Evolutionary conservation across 2,329 filamentous ascomycete genomes (phyloP), one percentile per base, ranked within the genome.

Genomic region (Pseudogymnoascus sp.): DNA sequence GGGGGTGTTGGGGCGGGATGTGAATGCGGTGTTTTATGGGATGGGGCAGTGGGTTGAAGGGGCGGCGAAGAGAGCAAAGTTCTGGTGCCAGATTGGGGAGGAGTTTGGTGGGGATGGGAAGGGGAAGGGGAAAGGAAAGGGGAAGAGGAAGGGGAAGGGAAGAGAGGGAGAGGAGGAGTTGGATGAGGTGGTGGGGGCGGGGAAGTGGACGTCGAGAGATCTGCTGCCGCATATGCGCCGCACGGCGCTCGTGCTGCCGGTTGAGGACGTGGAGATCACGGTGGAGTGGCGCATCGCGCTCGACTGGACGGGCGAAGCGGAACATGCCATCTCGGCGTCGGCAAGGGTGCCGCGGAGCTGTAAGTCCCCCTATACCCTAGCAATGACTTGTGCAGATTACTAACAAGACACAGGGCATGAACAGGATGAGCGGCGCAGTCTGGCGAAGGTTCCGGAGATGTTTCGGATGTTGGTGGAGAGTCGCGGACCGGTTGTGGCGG

Each of bases 231-330:
- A 82, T 42, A 75, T 87, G 69, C 82, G 82, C 1, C 77, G 79
- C 48, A 80, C 78, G n/a, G 73, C 73, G 45, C 67, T 71, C 61
- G 64, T 81, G 5, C 69, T 79, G 13, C 60, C 39, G 1, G 64
- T 60, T n/a, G 62, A 67, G 7, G 64, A 67, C 3, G 69, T 69
- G 10, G 68, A 70, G 65, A 67, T 74, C 61, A 73, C 83, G 27
- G 74, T 90, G 1, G 76, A 79, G 62, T 90, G 87, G 87, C 76
- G 73, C 55, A 84, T 88, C 45, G 73, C 74, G 1, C 88, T 90
- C 68, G 87, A 90, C 71, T 90, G 87, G 87, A 87, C 86, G 0
- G 87, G 87, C 5, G 87, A 90, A 69, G 87, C 85, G 4, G 80
- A 82, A 68, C 88, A 82, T 66, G 76, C 76, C 48, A 73, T 89